Base-by-base conservation (phyloP, 805 yeast genomes). In the Zygoascus ofunaensis region DNA sequence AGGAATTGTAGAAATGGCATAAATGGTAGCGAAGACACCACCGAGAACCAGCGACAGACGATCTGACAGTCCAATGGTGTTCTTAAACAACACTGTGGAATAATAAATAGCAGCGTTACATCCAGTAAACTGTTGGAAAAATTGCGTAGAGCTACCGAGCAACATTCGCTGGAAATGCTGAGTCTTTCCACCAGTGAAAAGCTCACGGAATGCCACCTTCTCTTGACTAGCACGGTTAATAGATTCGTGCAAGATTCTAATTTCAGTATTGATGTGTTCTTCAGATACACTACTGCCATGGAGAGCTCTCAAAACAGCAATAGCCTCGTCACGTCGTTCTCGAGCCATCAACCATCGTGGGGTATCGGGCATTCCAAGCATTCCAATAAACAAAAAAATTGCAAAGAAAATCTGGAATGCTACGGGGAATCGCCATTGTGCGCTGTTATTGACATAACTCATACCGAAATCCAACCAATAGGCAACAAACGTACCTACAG, bases 281-380 rank as follows among this genome's bases (percentile, higher is more conserved):
- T 49, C 48, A 24, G 20, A 34, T 8, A 34, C 24, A 12, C 39
- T 26, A 5, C 40, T 24, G 15, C 43, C 46, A n/a, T 49, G 59
- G 48, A 73, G 69, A 56, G 76, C 66, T 56, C 73, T 71, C 49
- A 75, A 71, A 41, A 79, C 71, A 17, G 78, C 68, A 20, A 70
- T 62, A 19, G 61, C 66, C 45, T 62, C 66, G 61, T 66, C 57
- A 69, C 69, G 48, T 63, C 73, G 52, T 57, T 82, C 81, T 53
- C 81, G 78, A 55, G 78, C 78, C 8, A 90, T 85, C 57, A 76
- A 79, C 68, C 74, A 89, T 49, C 97, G 71, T 0, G 96, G 96
- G 38, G 90, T 78, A 62, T 89, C 97, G 1, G 97, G 97, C 21
- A 89, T 64, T 17, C 39, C 63, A 42, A 48, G 80, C 77, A 84